A percentile compares a stretch with the other conserved stretches of the same genome.
These are phyloP conservation scores for Cladosporium colombiae DNA, from an alignment of 2,329 filamentous ascomycete genomes.

Conservation along the genomic window DNA sequence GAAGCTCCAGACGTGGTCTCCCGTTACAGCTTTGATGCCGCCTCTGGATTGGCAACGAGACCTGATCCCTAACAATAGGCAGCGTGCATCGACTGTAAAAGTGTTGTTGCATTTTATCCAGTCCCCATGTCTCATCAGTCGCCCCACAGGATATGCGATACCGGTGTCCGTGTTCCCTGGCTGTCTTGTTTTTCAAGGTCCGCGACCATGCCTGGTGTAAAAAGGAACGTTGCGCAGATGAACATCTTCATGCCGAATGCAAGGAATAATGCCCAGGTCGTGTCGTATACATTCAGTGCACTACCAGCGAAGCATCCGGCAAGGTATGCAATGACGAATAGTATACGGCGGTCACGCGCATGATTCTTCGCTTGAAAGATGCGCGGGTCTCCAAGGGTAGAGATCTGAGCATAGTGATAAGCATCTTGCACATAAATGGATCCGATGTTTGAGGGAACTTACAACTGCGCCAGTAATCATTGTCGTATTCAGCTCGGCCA, in stretches of 20 bases:
- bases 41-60: neutral
- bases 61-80: neutral
- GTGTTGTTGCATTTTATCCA: neutral
- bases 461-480: conserved; percentile 30
- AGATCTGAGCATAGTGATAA: conserved; percentile 17
- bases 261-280: conserved; percentile 23
- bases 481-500: conserved; percentile 31
- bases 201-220: conserved; percentile 26
- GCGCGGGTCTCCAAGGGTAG: conserved; percentile 10
- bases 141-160: conserved; percentile 24
- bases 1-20: neutral
- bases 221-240: conserved; percentile 27
- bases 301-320: conserved; percentile 27
- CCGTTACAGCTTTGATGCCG: neutral
- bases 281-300: conserved; percentile 13
- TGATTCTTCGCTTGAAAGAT: conserved; percentile 21
- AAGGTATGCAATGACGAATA: conserved; percentile 25
- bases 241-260: conserved; percentile 25
- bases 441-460: conserved; percentile 16
- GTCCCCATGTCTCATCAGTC: conserved; percentile 13
- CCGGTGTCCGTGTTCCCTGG: conserved; percentile 21
- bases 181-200: conserved; percentile 22
- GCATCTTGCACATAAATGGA: neutral
- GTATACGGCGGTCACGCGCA: conserved; percentile 14
- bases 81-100: neutral